Evolutionary conservation across 768 basidiomycete genomes (phyloP), one percentile per base, ranked within the genome.

Genomic region (Amanita subjunquillea): DNA sequence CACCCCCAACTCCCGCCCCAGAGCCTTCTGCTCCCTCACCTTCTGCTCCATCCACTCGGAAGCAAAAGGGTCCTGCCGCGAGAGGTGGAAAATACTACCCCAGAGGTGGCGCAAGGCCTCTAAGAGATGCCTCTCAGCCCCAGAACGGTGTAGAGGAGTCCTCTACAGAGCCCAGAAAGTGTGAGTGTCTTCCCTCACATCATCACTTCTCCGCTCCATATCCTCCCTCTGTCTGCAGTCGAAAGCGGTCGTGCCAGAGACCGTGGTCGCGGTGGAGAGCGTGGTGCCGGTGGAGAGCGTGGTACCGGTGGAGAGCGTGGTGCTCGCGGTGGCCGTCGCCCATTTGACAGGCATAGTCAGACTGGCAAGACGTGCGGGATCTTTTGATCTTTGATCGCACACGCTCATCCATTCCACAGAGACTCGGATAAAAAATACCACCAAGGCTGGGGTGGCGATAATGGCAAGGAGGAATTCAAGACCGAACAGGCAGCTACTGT

Each of bases 391-490:
- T 15, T 38, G 12, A 57, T 53, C 54, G 51, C 59, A 32, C 49
- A 49, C 45, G 53, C 10, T 54, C 10, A 50, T 27, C 48, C 23
- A 38, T 25, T 37, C n/a, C 41, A 47, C 30, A 93, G 90, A 66
- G 95, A 98, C 71, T 86, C 90, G 42, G 89, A 93, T 60, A 98
- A 97, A 79, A 91, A 91, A 74, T 72, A 94, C 61, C 87, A 91
- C 66, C 87, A 91, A 64, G 86, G 85, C 58, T 98, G 95, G 95
- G 95, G 95, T 58, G 90, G 87, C 39, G 91, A 93, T 57, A 89
- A 93, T 60, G 91, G 87, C 60, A 77, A 73, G 59, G 67, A 86
- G 37, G 95, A 97, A 69, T 77, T 91, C 62, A 84, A 85, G 71
- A 77, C 75, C 32, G 94, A 97, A 67, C 69, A 81, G 55, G 84